Conservation (phyloP, 495 filamentous ascomycete species). For the Penicillium alfredii region DNA sequence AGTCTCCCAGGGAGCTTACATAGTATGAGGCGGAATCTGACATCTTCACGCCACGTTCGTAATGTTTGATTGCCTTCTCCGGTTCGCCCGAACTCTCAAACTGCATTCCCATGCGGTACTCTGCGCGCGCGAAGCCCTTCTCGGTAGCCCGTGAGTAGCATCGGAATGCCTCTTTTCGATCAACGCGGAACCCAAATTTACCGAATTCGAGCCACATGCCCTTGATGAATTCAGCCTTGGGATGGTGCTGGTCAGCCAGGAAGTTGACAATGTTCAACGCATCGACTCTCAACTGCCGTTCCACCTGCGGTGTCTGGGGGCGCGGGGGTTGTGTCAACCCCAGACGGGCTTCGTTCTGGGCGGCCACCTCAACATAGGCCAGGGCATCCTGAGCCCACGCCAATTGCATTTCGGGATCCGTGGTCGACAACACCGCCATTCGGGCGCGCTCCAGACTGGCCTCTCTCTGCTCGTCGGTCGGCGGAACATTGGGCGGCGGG, state of each 20-base stretch:
- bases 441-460: conserved; percentile 77
- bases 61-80: conserved; percentile 84
- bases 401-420: conserved; percentile 93
- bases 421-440: conserved; percentile 78
- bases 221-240: conserved; percentile 89
- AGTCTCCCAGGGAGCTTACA: conserved; percentile 26
- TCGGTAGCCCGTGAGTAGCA: conserved; percentile 82
- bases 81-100: conserved; percentile 91
- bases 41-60: conserved; percentile 66
- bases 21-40: conserved; percentile 93
- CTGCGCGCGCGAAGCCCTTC: conserved; percentile 84
- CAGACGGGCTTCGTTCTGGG: conserved; percentile 59
- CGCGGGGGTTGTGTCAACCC: conserved; percentile 59
- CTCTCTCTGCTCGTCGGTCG: conserved; percentile 91
- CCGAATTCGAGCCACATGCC: conserved; percentile 98
- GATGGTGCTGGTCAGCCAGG: conserved; percentile 84
- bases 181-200: conserved; percentile 80
- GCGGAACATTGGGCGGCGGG: conserved; percentile 83
- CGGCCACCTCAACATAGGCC: conserved; percentile 78
- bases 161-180: conserved; percentile 90
- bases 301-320: conserved; percentile 72
- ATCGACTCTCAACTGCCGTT: conserved; percentile 81
- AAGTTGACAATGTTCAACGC: conserved; percentile 89
- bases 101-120: conserved; percentile 98
- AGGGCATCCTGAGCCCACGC: conserved; percentile 93